Conservation (phyloP, 495 filamentous ascomycete genomes). For the Penicillium mononematosum region DNA sequence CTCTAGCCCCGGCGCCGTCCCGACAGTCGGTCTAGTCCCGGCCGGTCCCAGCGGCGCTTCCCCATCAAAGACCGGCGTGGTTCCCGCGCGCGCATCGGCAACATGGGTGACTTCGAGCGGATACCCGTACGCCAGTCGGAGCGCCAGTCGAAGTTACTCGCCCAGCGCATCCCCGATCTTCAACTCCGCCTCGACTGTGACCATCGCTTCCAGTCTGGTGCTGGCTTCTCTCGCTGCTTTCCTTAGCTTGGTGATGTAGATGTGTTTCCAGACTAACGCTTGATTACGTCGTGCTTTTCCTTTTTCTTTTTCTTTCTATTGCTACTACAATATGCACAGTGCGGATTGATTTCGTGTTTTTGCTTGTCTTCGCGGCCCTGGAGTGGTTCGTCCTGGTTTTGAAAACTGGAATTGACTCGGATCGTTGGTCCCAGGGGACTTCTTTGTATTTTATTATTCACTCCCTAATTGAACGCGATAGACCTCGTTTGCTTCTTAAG, state of each 20-base stretch:
- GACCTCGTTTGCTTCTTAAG: neutral
- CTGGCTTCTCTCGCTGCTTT: constrained; percentile 21
- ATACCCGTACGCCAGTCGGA: constrained; percentile 16
- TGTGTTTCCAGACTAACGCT: neutral
- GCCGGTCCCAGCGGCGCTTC: constrained; percentile 20
- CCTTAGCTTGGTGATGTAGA: constrained; percentile 23
- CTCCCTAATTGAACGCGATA: constrained; percentile 13
- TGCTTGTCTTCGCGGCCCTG: neutral
- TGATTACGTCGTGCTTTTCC: neutral
- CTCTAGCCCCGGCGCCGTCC: constrained; percentile 47
- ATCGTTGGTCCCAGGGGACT: neutral
- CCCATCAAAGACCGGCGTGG: constrained; percentile 25
- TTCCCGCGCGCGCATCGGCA: constrained; percentile 22
- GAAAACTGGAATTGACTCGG: constrained; percentile 5
- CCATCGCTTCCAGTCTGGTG: constrained; percentile 20
- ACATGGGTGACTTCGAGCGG: constrained; percentile 13
- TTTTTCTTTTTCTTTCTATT: neutral
- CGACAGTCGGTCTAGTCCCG: constrained; percentile 42
- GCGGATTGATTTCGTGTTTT: neutral
- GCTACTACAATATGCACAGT: constrained; percentile 3
- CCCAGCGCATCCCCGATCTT: constrained; percentile 19
- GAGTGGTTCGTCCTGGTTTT: neutral
- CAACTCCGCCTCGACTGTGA: constrained; percentile 22
- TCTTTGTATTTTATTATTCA: constrained; percentile 12
- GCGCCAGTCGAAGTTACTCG: neutral